phyloP scores from a whole-genome alignment of 345 rosid genomes.

The Tarenaya hassleriana region DNA sequence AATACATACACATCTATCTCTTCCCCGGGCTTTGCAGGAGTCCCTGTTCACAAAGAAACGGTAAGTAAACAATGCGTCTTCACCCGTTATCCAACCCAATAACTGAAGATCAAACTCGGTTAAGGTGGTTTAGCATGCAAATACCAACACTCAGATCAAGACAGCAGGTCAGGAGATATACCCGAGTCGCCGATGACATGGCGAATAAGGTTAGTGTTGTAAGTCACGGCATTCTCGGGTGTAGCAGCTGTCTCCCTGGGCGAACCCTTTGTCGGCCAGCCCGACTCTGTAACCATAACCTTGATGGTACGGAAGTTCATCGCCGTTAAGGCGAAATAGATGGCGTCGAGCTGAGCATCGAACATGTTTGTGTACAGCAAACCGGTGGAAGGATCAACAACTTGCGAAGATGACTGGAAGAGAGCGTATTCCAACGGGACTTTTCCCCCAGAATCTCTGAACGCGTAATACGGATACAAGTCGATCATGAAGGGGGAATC shows the following conservation, averaged over 20 bases:
- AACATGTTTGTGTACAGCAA: constrained; percentile 92
- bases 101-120: too few relatives aligned
- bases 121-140: too few relatives aligned
- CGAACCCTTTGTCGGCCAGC: constrained; percentile 90
- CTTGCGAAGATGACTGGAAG: constrained; percentile 67
- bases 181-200: constrained; percentile 74
- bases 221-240: constrained; percentile 76
- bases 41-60: constrained; percentile 25
- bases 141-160: too few relatives aligned
- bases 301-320: constrained; percentile 67
- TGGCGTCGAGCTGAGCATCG: constrained; percentile 93
- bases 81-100: too few relatives aligned
- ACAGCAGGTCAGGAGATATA: background rate
- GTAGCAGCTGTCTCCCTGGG: constrained; percentile 82
- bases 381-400: constrained; percentile 77
- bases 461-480: constrained; percentile 84
- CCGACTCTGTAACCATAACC: constrained; percentile 86
- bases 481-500: constrained; percentile 89
- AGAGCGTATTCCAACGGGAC: constrained; percentile 75
- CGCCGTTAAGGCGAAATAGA: constrained; percentile 63
- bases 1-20: constrained; percentile 75
- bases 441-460: constrained; percentile 59
- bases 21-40: constrained; percentile 82
- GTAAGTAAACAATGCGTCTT: too few relatives aligned
- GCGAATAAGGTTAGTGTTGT: constrained; percentile 66